These are phyloP conservation scores for Rhypophila decipiens DNA, from an alignment of 495 filamentous ascomycete species.

Conservation along the genomic window DNA sequence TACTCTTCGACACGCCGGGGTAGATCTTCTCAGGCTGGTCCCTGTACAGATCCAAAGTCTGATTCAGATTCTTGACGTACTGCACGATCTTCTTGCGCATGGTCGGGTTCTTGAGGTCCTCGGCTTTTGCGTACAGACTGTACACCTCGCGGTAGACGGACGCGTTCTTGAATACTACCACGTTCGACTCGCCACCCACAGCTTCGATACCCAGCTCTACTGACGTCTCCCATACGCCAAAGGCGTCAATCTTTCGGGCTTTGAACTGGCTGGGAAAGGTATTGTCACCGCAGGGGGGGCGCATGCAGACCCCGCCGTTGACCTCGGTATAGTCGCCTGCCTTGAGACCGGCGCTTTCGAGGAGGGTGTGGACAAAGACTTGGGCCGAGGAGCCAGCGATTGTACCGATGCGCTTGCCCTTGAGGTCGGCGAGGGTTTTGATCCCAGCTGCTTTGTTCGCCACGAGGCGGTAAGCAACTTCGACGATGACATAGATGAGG, in stretches of 20 bases:
- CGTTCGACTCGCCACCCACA: constrained; percentile 17
- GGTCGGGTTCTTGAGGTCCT: constrained; percentile 27
- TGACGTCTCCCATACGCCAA: constrained; percentile 41
- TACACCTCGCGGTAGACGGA: constrained; percentile 39
- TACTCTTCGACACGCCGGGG: constrained; percentile 17
- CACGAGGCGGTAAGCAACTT: constrained; percentile 40
- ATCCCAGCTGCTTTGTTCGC: constrained; percentile 32
- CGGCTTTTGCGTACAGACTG: constrained; percentile 33
- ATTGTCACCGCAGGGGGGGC: constrained; percentile 29
- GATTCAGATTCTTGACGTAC: constrained; percentile 31
- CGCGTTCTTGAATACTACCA: constrained; percentile 30
- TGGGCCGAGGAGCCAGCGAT: constrained; percentile 30
- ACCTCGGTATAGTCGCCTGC: constrained; percentile 27
- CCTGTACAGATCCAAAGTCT: constrained; percentile 28
- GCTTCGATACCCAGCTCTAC: constrained; percentile 32
- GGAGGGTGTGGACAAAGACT: constrained; percentile 33
- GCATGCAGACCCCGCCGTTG: constrained; percentile 28
- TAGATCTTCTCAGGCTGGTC: constrained; percentile 28
- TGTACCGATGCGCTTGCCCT: constrained; percentile 38
- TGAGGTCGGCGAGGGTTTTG: constrained; percentile 26
- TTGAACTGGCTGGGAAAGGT: constrained; percentile 34
- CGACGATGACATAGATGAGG: constrained; percentile 34
- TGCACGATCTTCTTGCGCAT: constrained; percentile 33
- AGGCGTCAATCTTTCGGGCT: constrained; percentile 28
- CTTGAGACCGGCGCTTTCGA: constrained; percentile 26